Evolutionary conservation across 2,329 filamentous ascomycete genomes (phyloP), one percentile per base, ranked within the genome.

Genomic region (Diaporthe sp.): DNA sequence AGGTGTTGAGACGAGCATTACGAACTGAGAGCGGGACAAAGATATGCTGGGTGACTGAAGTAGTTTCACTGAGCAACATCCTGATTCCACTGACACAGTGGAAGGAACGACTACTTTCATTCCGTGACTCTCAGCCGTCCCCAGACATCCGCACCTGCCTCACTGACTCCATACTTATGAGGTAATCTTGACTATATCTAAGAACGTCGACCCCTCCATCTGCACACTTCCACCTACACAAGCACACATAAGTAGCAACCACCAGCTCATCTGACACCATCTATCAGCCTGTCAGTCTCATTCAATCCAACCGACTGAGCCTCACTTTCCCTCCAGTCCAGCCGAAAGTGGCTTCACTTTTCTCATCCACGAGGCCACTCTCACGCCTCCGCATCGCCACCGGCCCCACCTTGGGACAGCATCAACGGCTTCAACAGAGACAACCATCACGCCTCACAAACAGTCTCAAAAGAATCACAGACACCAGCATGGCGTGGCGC

Each of bases 401-500:
- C 33, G 9, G 1, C 64, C 45, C 64, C 33, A 50, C 33, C 1
- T 12, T 28, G 4, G 15, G 22, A 54, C n/a, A 13, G 25, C 47
- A 22, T 12, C 33, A 12, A 54, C n/a, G 9, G 25, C 47, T 15
- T 12, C 33, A 12, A 42, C 42, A 33, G 3, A 3, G 25, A 45
- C 57, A 9, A 19, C 33, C 58, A 42, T 4, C 10, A n/a, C 13
- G 30, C 52, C 5, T 17, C 33, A 68, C 22, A 33, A 19, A 17
- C 4, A 66, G 13, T 10, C 7, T 0, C 47, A 55, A 7, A 28
- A 22, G 47, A 30, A n/a, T 69, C 4, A 40, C 71, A 28, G 22
- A 45, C 60, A 66, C 30, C 79, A 83, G 75, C 75, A 98, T 99
- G 97, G 96, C 96, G 75, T 99, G 97, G 97, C 91, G 91, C 78